These are phyloP conservation scores for Takakia lepidozioides DNA, from an alignment of 225 moss, liverwort and hornwort species.

Conservation along the genomic window DNA sequence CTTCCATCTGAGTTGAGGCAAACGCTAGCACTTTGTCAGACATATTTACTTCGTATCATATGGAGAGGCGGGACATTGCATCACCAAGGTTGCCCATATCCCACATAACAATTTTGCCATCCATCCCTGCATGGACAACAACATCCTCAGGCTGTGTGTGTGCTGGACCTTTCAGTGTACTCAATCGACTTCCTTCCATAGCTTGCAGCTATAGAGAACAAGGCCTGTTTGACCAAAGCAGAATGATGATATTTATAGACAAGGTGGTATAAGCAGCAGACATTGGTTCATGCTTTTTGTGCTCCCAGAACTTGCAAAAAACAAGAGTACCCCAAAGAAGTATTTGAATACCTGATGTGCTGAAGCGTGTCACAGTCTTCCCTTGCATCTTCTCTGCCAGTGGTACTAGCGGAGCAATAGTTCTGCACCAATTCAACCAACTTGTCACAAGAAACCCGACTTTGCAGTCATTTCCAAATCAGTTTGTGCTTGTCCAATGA, in stretches of 20 bases:
- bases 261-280: neutral
- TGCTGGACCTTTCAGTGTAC: too few relatives aligned
- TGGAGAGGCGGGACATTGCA: constrained; percentile 39
- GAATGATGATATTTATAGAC: neutral
- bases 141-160: too few relatives aligned
- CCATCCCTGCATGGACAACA: constrained; percentile 43
- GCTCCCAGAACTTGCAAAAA: neutral
- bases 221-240: too few relatives aligned
- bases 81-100: constrained; percentile 64
- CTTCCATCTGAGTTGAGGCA: too few relatives aligned
- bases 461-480: neutral
- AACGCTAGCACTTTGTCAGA: too few relatives aligned
- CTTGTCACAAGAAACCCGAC: constrained; percentile 10
- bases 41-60: constrained; percentile 67
- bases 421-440: constrained; percentile 37
- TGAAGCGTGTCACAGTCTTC: constrained; percentile 62
- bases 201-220: too few relatives aligned
- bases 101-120: constrained; percentile 88
- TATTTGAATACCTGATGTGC: constrained; percentile 73
- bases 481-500: neutral
- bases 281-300: neutral
- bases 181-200: too few relatives aligned
- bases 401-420: constrained; percentile 55
- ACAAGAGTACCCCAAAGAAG: neutral
- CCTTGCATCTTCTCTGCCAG: constrained; percentile 49